Conservation (phyloP, 495 filamentous ascomycete genomes). For the Aspergillus taichungensis region DNA sequence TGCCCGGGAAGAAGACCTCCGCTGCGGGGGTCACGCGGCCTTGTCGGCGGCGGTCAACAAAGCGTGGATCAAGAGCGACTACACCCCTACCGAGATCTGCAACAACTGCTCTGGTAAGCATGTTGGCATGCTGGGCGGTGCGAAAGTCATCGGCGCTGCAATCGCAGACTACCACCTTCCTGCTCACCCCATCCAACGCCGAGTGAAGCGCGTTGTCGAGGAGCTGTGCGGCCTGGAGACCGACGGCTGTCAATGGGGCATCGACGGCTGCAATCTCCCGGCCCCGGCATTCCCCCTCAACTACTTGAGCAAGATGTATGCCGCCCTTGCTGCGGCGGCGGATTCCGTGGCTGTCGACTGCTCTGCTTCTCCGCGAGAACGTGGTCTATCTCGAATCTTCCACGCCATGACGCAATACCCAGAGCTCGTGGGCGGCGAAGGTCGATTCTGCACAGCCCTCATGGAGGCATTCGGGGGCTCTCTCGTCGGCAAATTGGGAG, state of each 20-base stretch:
- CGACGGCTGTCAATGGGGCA: conserved; percentile 18
- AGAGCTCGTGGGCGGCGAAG: conserved; percentile 26
- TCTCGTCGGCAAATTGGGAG: conserved; percentile 30
- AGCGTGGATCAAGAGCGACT: conserved; percentile 31
- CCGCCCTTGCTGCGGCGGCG: conserved; percentile 16
- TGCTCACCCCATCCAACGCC: conserved; percentile 20
- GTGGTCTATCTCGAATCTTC: conserved; percentile 18
- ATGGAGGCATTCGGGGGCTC: conserved; percentile 19
- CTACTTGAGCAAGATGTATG: conserved; percentile 19
- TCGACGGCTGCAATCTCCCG: conserved; percentile 34
- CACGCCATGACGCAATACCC: conserved; percentile 26
- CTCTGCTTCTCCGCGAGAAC: background rate
- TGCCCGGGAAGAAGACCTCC: conserved; percentile 20
- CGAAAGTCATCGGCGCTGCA: conserved; percentile 20
- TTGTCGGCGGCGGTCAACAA: conserved; percentile 19
- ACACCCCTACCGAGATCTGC: conserved; percentile 19
- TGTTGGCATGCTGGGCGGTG: conserved; percentile 30
- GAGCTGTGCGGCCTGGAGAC: conserved; percentile 14
- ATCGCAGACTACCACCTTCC: conserved; percentile 22
- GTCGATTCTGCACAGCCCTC: conserved; percentile 30
- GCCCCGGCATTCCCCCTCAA: conserved; percentile 24
- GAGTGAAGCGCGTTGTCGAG: conserved; percentile 19
- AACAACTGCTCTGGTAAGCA: conserved; percentile 37
- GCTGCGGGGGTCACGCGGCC: conserved; percentile 30
- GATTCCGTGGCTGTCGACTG: background rate